Evolutionary conservation across 805 yeast genomes (phyloP).

Genomic region (Pichia kluyveri): DNA sequence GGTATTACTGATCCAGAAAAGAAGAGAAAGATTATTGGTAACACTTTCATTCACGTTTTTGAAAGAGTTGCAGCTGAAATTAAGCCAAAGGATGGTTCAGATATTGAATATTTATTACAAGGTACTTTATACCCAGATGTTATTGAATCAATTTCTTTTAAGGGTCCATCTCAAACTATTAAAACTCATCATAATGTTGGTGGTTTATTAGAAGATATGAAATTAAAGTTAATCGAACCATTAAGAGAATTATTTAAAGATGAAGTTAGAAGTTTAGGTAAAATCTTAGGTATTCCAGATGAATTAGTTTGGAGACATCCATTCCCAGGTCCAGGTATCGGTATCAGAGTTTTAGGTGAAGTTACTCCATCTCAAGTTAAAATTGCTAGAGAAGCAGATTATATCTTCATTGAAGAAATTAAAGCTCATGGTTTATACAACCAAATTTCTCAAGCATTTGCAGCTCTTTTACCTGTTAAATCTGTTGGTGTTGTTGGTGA

Average conservation of each 20-base stretch:
- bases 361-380: slow-evolving; percentile 88
- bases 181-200: slow-evolving; percentile 99
- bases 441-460: slow-evolving; percentile 95
- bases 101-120: slow-evolving; percentile 87
- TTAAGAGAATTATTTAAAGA: slow-evolving; percentile 97
- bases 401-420: slow-evolving; percentile 93
- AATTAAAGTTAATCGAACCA: slow-evolving; percentile 96
- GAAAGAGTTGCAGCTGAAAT: slow-evolving; percentile 93
- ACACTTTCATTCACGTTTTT: slow-evolving; percentile 93
- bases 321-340: slow-evolving; percentile 99
- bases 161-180: slow-evolving; percentile 99
- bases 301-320: slow-evolving; percentile 99
- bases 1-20: slow-evolving; percentile 98
- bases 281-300: slow-evolving; percentile 88
- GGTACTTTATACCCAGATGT: slow-evolving; percentile 98
- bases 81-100: slow-evolving; percentile 81
- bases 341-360: slow-evolving; percentile 95
- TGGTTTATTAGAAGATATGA: slow-evolving; percentile 96
- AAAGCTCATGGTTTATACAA: slow-evolving; percentile 86
- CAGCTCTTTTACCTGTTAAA: slow-evolving; percentile 92
- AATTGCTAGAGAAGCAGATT: slow-evolving; percentile 96
- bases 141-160: slow-evolving; percentile 95
- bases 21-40: slow-evolving; percentile 97
- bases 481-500: slow-evolving; percentile 99
- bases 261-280: slow-evolving; percentile 96